Conservation (phyloP, 78 protist species). For the slime mould (Dictyostelium discoideum) region DNA sequence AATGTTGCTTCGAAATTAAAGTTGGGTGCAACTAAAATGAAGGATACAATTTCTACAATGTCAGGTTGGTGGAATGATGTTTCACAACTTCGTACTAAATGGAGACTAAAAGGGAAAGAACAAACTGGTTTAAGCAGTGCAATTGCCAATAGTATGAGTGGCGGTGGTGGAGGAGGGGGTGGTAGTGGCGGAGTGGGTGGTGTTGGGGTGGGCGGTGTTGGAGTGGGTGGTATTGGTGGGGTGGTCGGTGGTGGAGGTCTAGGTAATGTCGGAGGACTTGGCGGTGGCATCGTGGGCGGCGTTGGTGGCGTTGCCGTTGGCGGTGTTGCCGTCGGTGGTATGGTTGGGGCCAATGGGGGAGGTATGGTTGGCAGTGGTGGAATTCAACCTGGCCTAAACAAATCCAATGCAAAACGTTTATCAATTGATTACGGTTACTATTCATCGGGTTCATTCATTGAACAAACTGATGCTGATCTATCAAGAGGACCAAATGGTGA, state of each 20-base stretch:
- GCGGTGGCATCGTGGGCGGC: not conserved
- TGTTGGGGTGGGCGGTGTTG: not conserved
- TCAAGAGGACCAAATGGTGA: constrained; percentile 53
- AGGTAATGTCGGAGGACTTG: not conserved
- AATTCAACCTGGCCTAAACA: not conserved
- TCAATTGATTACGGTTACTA: constrained; percentile 64
- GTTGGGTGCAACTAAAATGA: constrained; percentile 51
- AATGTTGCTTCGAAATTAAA: constrained; percentile 7
- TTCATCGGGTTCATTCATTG: constrained; percentile 44
- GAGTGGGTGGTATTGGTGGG: not conserved
- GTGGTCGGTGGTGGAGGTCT: not conserved
- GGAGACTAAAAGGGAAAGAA: constrained; percentile 75
- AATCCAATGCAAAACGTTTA: constrained; percentile 3
- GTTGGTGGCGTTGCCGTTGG: too few relatives aligned
- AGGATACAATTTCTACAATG: constrained; percentile 24
- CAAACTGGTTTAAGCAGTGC: not conserved
- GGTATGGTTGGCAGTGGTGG: not conserved
- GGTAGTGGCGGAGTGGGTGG: not conserved
- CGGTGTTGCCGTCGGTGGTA: not conserved
- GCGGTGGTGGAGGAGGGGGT: too few relatives aligned
- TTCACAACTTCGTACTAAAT: constrained; percentile 16
- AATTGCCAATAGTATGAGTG: not conserved
- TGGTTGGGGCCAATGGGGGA: not conserved
- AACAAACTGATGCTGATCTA: constrained; percentile 61
- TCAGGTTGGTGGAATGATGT: constrained; percentile 67